phyloP scores from a whole-genome alignment of 208 protist genomes.

The Jaenimonas drosophilae region DNA sequence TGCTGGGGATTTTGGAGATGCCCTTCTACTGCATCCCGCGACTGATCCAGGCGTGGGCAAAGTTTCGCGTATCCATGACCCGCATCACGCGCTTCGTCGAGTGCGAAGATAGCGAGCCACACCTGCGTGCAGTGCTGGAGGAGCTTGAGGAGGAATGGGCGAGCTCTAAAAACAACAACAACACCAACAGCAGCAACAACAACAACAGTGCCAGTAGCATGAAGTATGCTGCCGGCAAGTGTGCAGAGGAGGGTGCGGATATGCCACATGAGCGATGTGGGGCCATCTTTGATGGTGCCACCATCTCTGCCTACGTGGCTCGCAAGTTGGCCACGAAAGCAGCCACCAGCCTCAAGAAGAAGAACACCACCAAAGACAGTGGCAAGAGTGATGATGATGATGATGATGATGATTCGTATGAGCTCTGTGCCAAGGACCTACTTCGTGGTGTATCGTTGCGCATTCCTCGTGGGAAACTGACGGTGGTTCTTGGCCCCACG shows the following conservation, averaged over 20 bases:
- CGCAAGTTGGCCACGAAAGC: conserved; percentile 9
- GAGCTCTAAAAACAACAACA: neutral
- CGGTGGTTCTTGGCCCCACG: conserved; percentile 47
- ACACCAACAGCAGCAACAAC: neutral
- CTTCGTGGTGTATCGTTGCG: conserved; percentile 29
- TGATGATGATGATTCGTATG: conserved; percentile 9
- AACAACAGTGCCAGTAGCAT: neutral
- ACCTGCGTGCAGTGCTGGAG: conserved; percentile 11
- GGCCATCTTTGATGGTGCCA: conserved; percentile 16
- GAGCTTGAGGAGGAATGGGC: conserved; percentile 1
- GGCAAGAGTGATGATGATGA: conserved; percentile 4
- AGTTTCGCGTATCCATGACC: conserved; percentile 62
- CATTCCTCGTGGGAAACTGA: conserved; percentile 24
- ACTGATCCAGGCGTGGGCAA: conserved; percentile 40
- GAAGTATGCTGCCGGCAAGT: neutral
- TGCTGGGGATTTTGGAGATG: conserved; percentile 86
- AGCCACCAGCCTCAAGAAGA: neutral
- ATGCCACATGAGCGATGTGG: conserved; percentile 2
- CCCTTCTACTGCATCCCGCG: conserved; percentile 87
- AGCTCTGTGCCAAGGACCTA: conserved; percentile 25
- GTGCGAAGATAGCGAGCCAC: conserved; percentile 19
- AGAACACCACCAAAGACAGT: neutral
- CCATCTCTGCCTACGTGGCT: conserved; percentile 15
- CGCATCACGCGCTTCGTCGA: conserved; percentile 62
- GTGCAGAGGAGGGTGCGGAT: neutral